Conservation (phyloP, 306 rosid genomes). For the Corylus heterophylla region DNA sequence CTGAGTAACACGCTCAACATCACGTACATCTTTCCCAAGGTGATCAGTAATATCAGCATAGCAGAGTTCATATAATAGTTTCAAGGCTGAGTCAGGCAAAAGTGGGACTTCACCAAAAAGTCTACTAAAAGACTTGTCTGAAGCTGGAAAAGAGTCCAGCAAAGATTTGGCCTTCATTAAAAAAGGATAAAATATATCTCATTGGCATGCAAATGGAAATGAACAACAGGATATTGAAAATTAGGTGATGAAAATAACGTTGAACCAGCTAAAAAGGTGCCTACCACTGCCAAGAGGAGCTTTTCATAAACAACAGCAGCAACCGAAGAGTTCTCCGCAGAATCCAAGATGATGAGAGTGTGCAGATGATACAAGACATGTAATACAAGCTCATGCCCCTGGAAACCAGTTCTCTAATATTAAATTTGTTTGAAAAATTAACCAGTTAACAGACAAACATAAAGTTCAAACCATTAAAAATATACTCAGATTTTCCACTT, state of each 20-base stretch:
- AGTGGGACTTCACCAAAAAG: slow-evolving; percentile 94
- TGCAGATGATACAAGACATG: slow-evolving; percentile 87
- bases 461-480: slow-evolving; percentile 11
- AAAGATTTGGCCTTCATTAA: slow-evolving; percentile 68
- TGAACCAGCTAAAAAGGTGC: slow-evolving; percentile 34
- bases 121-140: slow-evolving; percentile 92
- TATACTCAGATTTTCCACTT: neutral
- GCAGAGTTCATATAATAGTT: slow-evolving; percentile 80
- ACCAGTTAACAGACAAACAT: slow-evolving; percentile 5
- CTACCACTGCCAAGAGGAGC: slow-evolving; percentile 86
- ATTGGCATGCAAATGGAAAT: slow-evolving; percentile 16
- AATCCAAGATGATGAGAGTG: slow-evolving; percentile 53
- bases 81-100: slow-evolving; percentile 75
- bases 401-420: slow-evolving; percentile 34
- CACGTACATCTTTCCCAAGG: slow-evolving; percentile 69
- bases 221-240: slow-evolving; percentile 1
- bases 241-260: slow-evolving; percentile 16
- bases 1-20: slow-evolving; percentile 92
- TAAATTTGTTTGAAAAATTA: slow-evolving; percentile 22
- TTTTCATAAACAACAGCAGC: slow-evolving; percentile 70
- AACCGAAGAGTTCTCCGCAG: slow-evolving; percentile 57
- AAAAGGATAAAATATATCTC: slow-evolving; percentile 24
- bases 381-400: slow-evolving; percentile 95
- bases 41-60: slow-evolving; percentile 60
- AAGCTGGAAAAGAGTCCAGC: slow-evolving; percentile 84